phyloP scores from a whole-genome alignment of 805 yeast species.

The Candida caryicola region DNA sequence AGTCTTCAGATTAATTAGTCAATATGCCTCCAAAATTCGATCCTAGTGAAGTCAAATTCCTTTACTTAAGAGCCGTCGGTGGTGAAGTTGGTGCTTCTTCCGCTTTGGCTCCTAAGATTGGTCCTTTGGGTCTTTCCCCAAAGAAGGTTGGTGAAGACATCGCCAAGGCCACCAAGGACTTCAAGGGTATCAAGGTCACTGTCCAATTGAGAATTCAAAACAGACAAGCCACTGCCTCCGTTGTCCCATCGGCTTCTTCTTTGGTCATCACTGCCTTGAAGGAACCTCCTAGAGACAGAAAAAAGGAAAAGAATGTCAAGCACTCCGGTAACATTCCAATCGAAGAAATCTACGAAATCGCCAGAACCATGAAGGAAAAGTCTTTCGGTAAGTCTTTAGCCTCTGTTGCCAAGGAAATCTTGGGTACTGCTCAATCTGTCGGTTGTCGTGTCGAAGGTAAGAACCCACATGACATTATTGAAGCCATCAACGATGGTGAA shows the following conservation, averaged over 20 bases:
- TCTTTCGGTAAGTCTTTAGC: constrained; percentile 97
- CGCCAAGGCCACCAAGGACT: constrained; percentile 98
- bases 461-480: constrained; percentile 99
- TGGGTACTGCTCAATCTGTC: constrained; percentile 99
- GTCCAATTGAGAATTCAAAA: constrained; percentile 98
- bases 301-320: constrained; percentile 99
- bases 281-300: constrained; percentile 99
- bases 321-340: constrained; percentile 98
- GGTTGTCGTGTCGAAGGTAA: constrained; percentile 99
- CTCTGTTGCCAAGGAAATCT: constrained; percentile 96
- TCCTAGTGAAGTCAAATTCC: constrained; percentile 96
- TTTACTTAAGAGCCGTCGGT: constrained; percentile 99
- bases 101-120: constrained; percentile 99
- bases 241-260: constrained; percentile 99
- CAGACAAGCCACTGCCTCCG: constrained; percentile 99
- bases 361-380: constrained; percentile 96
- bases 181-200: constrained; percentile 99
- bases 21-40: constrained; percentile 97
- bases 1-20: constrained; percentile 8
- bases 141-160: constrained; percentile 99
- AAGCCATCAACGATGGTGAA: constrained; percentile 97
- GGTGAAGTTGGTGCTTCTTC: constrained; percentile 99
- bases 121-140: constrained; percentile 99
- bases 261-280: constrained; percentile 98
- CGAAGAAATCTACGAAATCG: constrained; percentile 94